These are phyloP conservation scores for Pyrus communis DNA, from an alignment of 306 rosid genomes.

Conservation along the genomic window DNA sequence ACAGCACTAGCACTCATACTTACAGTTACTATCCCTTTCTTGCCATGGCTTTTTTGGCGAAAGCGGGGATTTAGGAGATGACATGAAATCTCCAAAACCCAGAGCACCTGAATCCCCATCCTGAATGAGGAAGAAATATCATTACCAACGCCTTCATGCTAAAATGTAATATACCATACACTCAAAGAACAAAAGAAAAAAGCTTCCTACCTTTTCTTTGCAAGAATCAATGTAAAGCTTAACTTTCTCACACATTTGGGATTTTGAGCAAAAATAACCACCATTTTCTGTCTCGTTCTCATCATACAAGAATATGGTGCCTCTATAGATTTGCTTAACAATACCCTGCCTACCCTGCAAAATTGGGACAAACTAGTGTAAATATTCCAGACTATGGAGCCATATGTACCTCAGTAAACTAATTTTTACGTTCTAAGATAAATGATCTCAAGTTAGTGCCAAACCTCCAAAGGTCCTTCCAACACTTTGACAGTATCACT, in stretches of 20 bases:
- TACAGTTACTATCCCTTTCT: conserved; percentile 50
- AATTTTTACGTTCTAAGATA: neutral
- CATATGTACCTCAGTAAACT: conserved; percentile 2
- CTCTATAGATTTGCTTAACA: conserved; percentile 70
- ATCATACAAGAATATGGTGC: conserved; percentile 60
- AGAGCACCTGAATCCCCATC: conserved; percentile 46
- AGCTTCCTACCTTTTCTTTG: conserved; percentile 56
- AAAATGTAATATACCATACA: neutral
- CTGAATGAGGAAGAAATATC: conserved; percentile 38
- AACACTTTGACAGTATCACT: conserved; percentile 62
- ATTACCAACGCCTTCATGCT: neutral
- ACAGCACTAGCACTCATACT: conserved; percentile 17
- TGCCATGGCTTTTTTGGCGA: conserved; percentile 82
- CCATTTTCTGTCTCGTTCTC: conserved; percentile 61
- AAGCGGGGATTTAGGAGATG: conserved; percentile 83
- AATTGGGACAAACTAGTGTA: conserved; percentile 12
- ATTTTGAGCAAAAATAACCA: conserved; percentile 71
- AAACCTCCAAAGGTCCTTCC: conserved; percentile 73
- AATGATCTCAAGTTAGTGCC: conserved; percentile 12
- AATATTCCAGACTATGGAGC: conserved; percentile 6
- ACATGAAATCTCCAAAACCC: conserved; percentile 54
- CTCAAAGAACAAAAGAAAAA: neutral
- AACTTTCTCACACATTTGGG: conserved; percentile 76
- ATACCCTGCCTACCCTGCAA: conserved; percentile 84
- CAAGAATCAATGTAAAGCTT: conserved; percentile 40